Percentiles rank a stretch among this genome's conserved stretches.
Evolutionary conservation across 2,329 filamentous ascomycete species (phyloP).

Genomic region (Trichophyton benhamiae): DNA sequence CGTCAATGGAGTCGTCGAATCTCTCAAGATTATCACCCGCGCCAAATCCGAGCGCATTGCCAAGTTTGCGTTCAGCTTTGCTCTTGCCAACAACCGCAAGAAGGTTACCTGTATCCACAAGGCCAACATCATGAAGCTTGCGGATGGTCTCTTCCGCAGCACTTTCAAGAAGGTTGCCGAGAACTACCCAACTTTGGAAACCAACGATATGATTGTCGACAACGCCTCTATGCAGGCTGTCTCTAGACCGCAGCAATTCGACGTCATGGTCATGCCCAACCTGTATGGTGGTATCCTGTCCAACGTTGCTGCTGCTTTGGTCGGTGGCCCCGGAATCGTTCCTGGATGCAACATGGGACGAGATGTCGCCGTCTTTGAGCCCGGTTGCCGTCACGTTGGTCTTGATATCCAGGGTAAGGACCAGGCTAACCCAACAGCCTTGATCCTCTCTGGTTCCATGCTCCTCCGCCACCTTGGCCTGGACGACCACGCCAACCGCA

Average conservation of each 20-base stretch:
- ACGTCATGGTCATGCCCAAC: slow-evolving; percentile 99
- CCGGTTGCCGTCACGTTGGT: slow-evolving; percentile 96
- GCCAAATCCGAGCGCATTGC: slow-evolving; percentile 98
- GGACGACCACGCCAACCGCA: slow-evolving; percentile 95
- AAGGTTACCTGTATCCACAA: slow-evolving; percentile 99
- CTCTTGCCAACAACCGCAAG: slow-evolving; percentile 95
- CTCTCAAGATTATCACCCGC: slow-evolving; percentile 98
- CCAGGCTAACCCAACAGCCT: slow-evolving; percentile 93
- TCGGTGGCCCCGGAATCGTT: slow-evolving; percentile 92
- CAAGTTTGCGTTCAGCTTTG: slow-evolving; percentile 97
- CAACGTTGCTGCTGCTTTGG: slow-evolving; percentile 95
- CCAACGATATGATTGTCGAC: slow-evolving; percentile 99
- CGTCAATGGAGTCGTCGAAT: slow-evolving; percentile 91
- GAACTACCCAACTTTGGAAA: slow-evolving; percentile 90
- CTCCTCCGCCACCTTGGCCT: slow-evolving; percentile 92
- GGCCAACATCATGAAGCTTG: slow-evolving; percentile 99
- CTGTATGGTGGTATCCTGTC: slow-evolving; percentile 97
- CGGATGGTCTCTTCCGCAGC: slow-evolving; percentile 95
- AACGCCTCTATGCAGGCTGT: slow-evolving; percentile 99
- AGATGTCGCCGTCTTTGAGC: slow-evolving; percentile 96
- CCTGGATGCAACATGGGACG: slow-evolving; percentile 99
- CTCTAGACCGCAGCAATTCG: slow-evolving; percentile 90
- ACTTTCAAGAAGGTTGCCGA: slow-evolving; percentile 89
- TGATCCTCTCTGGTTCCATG: slow-evolving; percentile 94
- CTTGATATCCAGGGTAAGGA: slow-evolving; percentile 99